A percentile compares a stretch with the other conserved stretches of the same genome.
Conservation (phyloP, 2,329 filamentous ascomycete species). For the Botrytis pseudocinerea region DNA sequence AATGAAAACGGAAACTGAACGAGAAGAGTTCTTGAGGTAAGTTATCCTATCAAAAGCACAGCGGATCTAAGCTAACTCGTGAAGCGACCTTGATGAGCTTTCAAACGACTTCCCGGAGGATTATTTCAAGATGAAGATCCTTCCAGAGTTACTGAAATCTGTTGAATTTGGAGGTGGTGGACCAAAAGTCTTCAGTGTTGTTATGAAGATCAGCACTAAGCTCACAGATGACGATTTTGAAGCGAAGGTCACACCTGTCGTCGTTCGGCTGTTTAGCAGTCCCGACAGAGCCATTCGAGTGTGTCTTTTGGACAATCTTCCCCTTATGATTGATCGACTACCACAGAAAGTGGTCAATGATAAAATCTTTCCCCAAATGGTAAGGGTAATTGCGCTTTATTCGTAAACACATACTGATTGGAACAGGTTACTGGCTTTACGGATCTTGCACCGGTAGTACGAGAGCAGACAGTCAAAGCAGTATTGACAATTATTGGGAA, state of each 20-base stretch:
- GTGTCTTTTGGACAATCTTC: conserved; percentile 83
- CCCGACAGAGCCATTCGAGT: conserved; percentile 91
- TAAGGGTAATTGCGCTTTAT: conserved; percentile 43
- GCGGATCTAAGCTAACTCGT: conserved; percentile 18
- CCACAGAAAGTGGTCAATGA: conserved; percentile 89
- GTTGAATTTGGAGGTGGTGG: conserved; percentile 98
- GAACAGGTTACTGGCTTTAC: conserved; percentile 85
- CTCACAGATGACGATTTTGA: conserved; percentile 90
- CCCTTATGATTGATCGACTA: conserved; percentile 86
- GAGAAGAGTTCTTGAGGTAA: conserved; percentile 78
- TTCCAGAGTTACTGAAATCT: conserved; percentile 94
- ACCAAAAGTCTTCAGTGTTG: conserved; percentile 82
- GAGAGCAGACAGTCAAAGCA: conserved; percentile 95
- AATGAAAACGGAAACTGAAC: conserved; percentile 79
- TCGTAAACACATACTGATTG: conserved; percentile 28
- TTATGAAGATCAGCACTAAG: conserved; percentile 89
- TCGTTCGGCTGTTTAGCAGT: conserved; percentile 84
- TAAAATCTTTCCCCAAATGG: conserved; percentile 94
- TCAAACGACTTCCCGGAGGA: conserved; percentile 96
- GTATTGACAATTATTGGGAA: conserved; percentile 86
- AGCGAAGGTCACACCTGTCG: conserved; percentile 75
- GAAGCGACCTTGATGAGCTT: conserved; percentile 74
- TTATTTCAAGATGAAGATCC: conserved; percentile 95
- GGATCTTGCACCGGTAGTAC: conserved; percentile 83
- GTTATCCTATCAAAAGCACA: conserved; percentile 29